Evolutionary conservation across 1,139 yeast species (phyloP).

Genomic region (Pichia sp.): DNA sequence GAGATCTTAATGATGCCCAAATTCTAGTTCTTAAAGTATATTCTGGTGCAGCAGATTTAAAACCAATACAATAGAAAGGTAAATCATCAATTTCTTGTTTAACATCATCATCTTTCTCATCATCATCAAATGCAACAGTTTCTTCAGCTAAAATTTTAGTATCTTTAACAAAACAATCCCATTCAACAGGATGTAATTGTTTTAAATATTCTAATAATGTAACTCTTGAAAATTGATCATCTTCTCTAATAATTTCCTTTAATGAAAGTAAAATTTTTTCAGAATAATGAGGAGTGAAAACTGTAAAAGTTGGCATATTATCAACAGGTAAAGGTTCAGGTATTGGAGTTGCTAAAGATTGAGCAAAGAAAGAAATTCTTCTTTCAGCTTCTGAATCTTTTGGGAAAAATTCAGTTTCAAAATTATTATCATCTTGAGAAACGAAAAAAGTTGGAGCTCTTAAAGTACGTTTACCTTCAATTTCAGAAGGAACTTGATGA

Average conservation of each 20-base stretch:
- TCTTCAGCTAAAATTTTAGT: constrained; percentile 98
- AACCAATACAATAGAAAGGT: constrained; percentile 81
- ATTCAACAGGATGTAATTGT: constrained; percentile 96
- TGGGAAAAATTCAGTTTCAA: constrained; percentile 12
- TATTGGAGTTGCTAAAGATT: constrained; percentile 94
- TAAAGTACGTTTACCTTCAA: constrained; percentile 86
- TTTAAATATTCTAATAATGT: constrained; percentile 92
- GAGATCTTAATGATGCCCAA: constrained; percentile 53
- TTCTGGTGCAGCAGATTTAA: constrained; percentile 47
- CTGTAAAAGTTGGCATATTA: constrained; percentile 98
- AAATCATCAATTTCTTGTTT: constrained; percentile 75
- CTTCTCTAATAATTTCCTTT: constrained; percentile 97
- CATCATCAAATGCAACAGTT: constrained; percentile 49
- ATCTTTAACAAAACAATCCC: constrained; percentile 99
- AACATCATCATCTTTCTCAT: constrained; percentile 37
- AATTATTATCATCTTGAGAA: constrained; percentile 62
- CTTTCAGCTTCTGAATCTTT: constrained; percentile 90
- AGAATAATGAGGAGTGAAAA: constrained; percentile 94
- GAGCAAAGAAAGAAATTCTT: constrained; percentile 98
- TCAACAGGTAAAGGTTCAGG: constrained; percentile 98
- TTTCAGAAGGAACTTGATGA: constrained; percentile 87
- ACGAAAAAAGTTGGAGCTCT: constrained; percentile 99
- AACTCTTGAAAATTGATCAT: constrained; percentile 96
- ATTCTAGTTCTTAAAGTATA: constrained; percentile 45
- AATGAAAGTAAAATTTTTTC: constrained; percentile 92